Base-by-base conservation (phyloP, 306 rosid species). In the Rosa chinensis region DNA sequence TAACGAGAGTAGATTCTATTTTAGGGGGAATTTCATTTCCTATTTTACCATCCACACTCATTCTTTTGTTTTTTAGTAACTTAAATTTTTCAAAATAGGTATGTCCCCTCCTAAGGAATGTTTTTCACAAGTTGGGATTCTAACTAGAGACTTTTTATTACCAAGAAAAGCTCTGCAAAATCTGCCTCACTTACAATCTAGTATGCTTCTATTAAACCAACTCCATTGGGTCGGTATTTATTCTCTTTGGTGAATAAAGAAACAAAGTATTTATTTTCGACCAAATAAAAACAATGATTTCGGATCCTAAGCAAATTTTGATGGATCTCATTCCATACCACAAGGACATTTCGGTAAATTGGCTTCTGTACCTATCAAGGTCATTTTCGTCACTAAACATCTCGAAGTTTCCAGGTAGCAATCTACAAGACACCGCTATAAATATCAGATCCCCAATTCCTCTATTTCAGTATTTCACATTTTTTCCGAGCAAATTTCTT, bases 401-500 rank as follows among this genome's bases (percentile, higher is more conserved):
- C 44, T 35, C 6, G 89, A 86, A 85, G 21, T 70, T 83, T 89
- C 82, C 66, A 2, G 16, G 86, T 78, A 85, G 48, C 1, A 5
- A 16, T 49, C 8, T 12, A 35, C 7, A 11, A 47, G 1, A 12
- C 12, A 2, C 10, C 17, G 2, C 4, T 55, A 53, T 23, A 58
- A 25, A 66, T 6, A 5, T 23, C 47, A 2, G 32, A 66, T 80
- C 55, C 35, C 21, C 20, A n/a, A 8, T 25, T 44, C 5, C 0
- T 25, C 7, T 12, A 8, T 18, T 39, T 12, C 55, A 32, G 35
- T 8, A 32, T 8, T 18, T 3, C 3, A 1, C 6, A 37, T 43
- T 63, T 20, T 14, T 63, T 75, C 25, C 18, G 69, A 50, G 8
- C 70, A 50, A 1, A 20, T 78, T 68, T 52, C 28, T 23, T 48